Conservation (phyloP, 2,329 filamentous ascomycete genomes). For the Harringtonia aguacate region DNA sequence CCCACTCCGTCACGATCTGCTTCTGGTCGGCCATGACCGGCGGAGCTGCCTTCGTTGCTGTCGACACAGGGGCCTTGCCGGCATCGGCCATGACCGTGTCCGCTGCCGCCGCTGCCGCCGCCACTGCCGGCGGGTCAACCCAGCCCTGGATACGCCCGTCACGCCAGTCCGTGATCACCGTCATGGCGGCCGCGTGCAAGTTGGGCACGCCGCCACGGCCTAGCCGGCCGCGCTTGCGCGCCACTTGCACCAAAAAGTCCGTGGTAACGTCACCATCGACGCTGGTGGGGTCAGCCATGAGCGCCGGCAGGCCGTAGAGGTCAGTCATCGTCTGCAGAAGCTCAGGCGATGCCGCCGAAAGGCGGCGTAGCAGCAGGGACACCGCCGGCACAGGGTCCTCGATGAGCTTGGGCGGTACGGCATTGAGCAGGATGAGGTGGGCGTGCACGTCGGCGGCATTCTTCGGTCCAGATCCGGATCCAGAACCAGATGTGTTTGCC, state of each 20-base stretch:
- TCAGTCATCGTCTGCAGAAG: conserved; percentile 70
- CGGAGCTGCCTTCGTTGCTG: conserved; percentile 19
- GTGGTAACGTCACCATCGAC: conserved; percentile 78
- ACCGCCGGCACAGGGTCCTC: conserved; percentile 86
- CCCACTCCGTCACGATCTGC: conserved; percentile 85
- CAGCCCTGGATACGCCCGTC: conserved; percentile 92
- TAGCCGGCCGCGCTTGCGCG: conserved; percentile 80
- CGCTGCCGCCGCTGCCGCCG: conserved; percentile 19
- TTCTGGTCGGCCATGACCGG: conserved; percentile 56
- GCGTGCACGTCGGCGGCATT: conserved; percentile 65
- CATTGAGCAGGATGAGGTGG: conserved; percentile 78
- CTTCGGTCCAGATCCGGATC: conserved; percentile 35
- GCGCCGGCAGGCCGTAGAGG: conserved; percentile 73
- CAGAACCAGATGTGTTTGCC: conserved; percentile 20
- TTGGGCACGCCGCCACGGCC: conserved; percentile 88
- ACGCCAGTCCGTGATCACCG: conserved; percentile 92
- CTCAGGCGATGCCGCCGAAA: conserved; percentile 62
- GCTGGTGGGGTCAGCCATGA: conserved; percentile 57
- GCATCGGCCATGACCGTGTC: conserved; percentile 7
- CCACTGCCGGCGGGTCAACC: conserved; percentile 64
- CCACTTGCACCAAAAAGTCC: conserved; percentile 91
- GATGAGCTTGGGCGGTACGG: conserved; percentile 87
- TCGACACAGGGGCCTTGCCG: background rate
- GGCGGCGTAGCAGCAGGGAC: conserved; percentile 67
- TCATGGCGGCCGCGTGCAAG: conserved; percentile 75